Base-by-base conservation (phyloP, 129 eudicot genomes). In the Pulicaria dysenterica region DNA sequence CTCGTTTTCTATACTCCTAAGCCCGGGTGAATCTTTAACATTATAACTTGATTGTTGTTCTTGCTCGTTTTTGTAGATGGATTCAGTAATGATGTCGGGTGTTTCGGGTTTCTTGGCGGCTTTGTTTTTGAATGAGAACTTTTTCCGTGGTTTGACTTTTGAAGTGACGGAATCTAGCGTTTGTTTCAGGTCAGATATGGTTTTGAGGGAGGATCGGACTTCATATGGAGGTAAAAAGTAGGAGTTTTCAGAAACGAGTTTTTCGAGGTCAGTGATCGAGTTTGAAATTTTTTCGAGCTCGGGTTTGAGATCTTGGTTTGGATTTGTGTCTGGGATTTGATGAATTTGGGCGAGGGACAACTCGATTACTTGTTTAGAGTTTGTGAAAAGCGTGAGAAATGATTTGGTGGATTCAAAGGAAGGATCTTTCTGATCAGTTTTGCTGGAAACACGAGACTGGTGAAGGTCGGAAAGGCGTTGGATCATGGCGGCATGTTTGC, bases 401-500 rank as follows among this genome's bases (percentile, higher is more conserved):
- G 95, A 80, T 41, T 84, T 81, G 39, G 95, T 83, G 78, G 95
- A 81, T 58, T 86, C 90, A 13, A 73, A 83, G 44, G 91, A 64
- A 1, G 86, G 63, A 31, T 79, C 73, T 46, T 69, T 45, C 16
- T 60, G 5, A 56, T 70, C 62, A 40, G 70, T 49, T 72, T 82
- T 80, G 50, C 13, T 75, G 55, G 83, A 67, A 66, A 63, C 73
- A 46, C 90, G 92, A 42, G 92, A 70, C 13, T 86, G 85, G 84
- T 86, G 92, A 85, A 86, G 93, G 72, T 83, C 82, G 19, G 92
- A 73, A 46, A 91, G 93, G 53, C 91, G 97, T 47, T 85, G 84
- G 17, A 91, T 70, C 97, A 91, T 91, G 17, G 96, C 97, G 0
- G 87, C 87, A 73, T 78, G 97, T 58, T 91, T 91, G 66, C 83